Base-by-base conservation (phyloP, 345 rosid genomes). In the Salix udensis region DNA sequence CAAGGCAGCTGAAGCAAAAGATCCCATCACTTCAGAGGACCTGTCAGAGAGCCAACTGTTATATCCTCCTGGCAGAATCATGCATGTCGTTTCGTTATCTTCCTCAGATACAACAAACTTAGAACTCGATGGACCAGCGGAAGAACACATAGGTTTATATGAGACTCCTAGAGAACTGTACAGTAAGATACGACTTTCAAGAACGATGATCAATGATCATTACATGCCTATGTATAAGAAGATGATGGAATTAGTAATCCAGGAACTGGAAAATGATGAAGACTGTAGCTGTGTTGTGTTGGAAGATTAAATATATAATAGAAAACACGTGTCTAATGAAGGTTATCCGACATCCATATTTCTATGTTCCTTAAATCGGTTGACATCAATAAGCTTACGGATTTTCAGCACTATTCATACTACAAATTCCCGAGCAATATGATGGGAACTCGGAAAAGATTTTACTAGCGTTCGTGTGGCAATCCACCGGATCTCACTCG, bases 221-320 rank as follows among this genome's bases (percentile, higher is more conserved):
- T 96, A 96, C 55, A 93, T 93, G 98, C 98, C 97, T 15, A 90
- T 91, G 92, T 91, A 92, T 81, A 91, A 88, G 87, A 96, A 85
- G 84, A 93, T 90, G 97, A 91, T 92, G 87, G 97, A 96, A 79
- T 88, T 85, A 80, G 82, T 91, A 79, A 86, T 93, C 64, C 79
- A 83, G 36, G 85, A 92, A 82, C 88, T 93, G 10, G 90, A 87
- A 81, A 85, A 84, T 12, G 85, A 80, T 67, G 84, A 78, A 30
- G 77, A 23, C 26, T 30, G 67, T 82, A 80, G 46, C 53, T 76
- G 77, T 79, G 85, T 67, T n/a, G 40, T 81, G 21, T 69, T 67
- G 46, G 65, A 76, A 73, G 55, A 69, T 70, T 79, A 23, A 48
- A 42, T 40, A 13, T 37, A 53, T 13, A 36, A 71, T 60, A 14